Conservation (phyloP, 2,329 filamentous ascomycete species). For the Pseudocercospora musae region DNA sequence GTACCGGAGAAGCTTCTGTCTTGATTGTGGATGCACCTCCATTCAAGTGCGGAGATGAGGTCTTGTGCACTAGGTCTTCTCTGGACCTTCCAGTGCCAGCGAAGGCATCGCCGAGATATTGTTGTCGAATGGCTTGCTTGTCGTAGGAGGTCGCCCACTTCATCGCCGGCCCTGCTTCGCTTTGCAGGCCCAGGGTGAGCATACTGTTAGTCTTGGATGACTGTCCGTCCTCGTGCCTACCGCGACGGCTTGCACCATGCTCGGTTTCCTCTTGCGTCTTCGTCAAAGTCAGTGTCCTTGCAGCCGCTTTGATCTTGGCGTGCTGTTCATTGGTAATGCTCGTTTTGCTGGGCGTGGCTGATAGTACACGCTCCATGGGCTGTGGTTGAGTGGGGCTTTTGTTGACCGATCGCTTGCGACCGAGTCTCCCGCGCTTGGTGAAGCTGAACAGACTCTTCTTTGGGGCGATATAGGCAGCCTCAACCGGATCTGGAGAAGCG, state of each 20-base stretch:
- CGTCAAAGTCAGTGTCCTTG: constrained; percentile 71
- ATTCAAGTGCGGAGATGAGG: constrained; percentile 31
- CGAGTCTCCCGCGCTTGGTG: constrained; percentile 65
- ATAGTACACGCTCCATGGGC: constrained; percentile 44
- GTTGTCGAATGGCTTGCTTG: constrained; percentile 77
- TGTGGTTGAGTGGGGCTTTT: constrained; percentile 47
- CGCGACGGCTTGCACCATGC: constrained; percentile 52
- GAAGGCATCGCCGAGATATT: constrained; percentile 74
- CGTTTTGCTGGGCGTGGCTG: constrained; percentile 65
- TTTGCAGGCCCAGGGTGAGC: constrained; percentile 82
- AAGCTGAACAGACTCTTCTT: constrained; percentile 89
- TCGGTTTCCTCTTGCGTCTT: constrained; percentile 46
- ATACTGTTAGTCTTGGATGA: constrained; percentile 80
- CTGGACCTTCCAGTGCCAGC: constrained; percentile 52
- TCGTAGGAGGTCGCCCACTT: constrained; percentile 97
- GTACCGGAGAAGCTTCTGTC: constrained; percentile 9
- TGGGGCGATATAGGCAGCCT: constrained; percentile 85
- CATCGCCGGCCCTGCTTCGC: constrained; percentile 86
- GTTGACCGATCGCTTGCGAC: constrained; percentile 65
- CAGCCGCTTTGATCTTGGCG: constrained; percentile 87
- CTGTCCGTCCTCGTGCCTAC: constrained; percentile 52
- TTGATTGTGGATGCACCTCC: constrained; percentile 5
- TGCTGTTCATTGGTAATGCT: constrained; percentile 89
- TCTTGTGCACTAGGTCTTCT: constrained; percentile 27
- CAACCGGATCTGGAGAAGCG: constrained; percentile 77